Evolutionary conservation across 768 basidiomycete genomes (phyloP).

Genomic region (Exsudoporus frostii): DNA sequence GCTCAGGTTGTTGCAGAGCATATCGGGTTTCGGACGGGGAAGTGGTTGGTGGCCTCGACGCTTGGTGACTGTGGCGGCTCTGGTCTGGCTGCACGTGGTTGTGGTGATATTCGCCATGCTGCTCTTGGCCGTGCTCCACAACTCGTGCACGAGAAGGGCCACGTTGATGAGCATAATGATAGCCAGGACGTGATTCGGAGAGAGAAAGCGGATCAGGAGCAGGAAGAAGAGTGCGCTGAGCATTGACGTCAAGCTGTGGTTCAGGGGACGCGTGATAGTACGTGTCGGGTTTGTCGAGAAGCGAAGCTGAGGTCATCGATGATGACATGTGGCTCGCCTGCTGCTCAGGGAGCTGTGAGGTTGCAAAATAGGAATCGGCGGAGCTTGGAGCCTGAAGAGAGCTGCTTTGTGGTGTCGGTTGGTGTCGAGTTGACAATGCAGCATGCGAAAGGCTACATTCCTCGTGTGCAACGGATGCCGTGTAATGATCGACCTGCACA

Average conservation of each 20-base stretch:
- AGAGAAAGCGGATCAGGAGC: constrained; percentile 30
- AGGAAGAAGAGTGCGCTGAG: constrained; percentile 20
- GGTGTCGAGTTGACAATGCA: constrained; percentile 21
- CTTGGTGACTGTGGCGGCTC: constrained; percentile 6
- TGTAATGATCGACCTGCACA: constrained; percentile 36
- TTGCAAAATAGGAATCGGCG: constrained; percentile 24
- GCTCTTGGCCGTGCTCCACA: constrained; percentile 26
- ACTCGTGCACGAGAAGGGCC: constrained; percentile 27
- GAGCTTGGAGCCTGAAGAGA: constrained; percentile 20
- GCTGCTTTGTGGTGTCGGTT: constrained; percentile 13
- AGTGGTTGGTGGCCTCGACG: constrained; percentile 20
- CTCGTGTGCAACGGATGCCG: constrained; percentile 30
- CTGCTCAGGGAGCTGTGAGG: constrained; percentile 24
- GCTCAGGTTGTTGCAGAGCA: constrained; percentile 17
- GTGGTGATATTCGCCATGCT: constrained; percentile 27
- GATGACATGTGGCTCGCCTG: constrained; percentile 25
- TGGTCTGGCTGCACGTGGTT: constrained; percentile 23
- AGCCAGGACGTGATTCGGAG: constrained; percentile 27
- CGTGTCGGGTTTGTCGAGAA: constrained; percentile 25
- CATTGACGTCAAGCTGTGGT: constrained; percentile 31
- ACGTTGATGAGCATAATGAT: constrained; percentile 29
- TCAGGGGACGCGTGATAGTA: constrained; percentile 28
- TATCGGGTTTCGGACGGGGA: constrained; percentile 19
- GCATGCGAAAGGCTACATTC: constrained; percentile 26
- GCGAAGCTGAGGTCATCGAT: constrained; percentile 26